These are phyloP conservation scores for Fomitopsis betulina DNA, from an alignment of 1,284 basidiomycete genomes.

Conservation along the genomic window DNA sequence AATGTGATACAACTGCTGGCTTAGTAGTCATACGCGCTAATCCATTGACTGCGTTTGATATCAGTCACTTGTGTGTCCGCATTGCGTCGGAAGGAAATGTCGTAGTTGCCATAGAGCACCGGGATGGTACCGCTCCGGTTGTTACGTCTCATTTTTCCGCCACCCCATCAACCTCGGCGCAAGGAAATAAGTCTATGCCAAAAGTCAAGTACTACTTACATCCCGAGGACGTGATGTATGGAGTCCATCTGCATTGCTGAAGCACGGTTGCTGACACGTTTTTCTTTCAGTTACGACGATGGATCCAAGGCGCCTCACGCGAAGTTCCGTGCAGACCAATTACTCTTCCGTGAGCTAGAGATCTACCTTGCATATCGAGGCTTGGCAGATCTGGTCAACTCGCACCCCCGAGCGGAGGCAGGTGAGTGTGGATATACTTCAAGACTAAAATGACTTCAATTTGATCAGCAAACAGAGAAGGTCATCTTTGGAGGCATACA, in stretches of 20 bases:
- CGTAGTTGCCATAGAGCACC: slow-evolving; percentile 74
- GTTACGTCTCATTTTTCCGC: slow-evolving; percentile 27
- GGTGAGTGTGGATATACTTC: background rate
- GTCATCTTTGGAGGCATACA: slow-evolving; percentile 6
- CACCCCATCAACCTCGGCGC: slow-evolving; percentile 9
- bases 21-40: background rate
- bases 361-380: slow-evolving; percentile 51
- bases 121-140: slow-evolving; percentile 66
- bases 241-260: background rate
- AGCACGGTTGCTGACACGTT: background rate
- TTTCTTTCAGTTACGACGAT: slow-evolving; percentile 8
- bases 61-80: slow-evolving; percentile 62
- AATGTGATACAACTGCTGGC: slow-evolving; percentile 20
- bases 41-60: background rate
- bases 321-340: slow-evolving; percentile 51
- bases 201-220: slow-evolving; percentile 20
- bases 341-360: slow-evolving; percentile 61
- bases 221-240: slow-evolving; percentile 23
- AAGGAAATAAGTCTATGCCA: slow-evolving; percentile 15
- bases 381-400: slow-evolving; percentile 14
- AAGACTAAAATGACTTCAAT: background rate
- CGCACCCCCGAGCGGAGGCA: background rate
- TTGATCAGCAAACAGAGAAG: background rate
- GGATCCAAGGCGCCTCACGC: slow-evolving; percentile 5
- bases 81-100: slow-evolving; percentile 73